phyloP scores from a whole-genome alignment of 148 eudicot genomes.

The Vaccinium myrtillus region DNA sequence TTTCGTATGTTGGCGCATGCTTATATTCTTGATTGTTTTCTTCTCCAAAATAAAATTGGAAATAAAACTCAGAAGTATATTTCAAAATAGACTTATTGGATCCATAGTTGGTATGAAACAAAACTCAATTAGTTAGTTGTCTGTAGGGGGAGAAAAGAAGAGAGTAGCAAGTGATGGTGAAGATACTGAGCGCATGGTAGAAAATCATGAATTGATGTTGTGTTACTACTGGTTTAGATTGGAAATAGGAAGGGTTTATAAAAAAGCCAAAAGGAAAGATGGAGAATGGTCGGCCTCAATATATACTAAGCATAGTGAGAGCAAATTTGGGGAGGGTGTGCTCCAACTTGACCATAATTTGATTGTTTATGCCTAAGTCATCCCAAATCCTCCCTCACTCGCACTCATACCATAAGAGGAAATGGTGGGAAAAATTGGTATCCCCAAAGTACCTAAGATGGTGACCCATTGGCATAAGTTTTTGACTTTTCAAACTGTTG shows the following conservation, averaged over 20 bases:
- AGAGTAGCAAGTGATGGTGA: neutral
- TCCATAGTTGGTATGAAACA: neutral
- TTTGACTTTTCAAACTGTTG: neutral
- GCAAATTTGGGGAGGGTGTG: neutral
- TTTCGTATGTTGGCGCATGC: neutral
- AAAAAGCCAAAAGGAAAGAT: neutral
- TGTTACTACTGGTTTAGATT: neutral
- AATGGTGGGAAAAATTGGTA: neutral
- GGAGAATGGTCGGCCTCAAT: neutral
- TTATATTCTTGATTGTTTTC: neutral
- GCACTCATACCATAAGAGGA: neutral
- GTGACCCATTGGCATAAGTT: neutral
- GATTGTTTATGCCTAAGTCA: neutral
- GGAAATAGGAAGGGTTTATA: neutral
- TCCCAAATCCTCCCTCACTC: neutral
- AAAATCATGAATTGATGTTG: neutral
- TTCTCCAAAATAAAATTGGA: neutral
- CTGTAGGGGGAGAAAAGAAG: neutral
- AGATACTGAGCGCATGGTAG: neutral
- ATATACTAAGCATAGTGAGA: no score
- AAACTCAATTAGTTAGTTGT: neutral
- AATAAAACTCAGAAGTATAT: neutral
- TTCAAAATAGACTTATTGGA: neutral
- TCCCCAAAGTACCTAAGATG: neutral
- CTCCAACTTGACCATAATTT: neutral